These are phyloP conservation scores for Daldinia concentrica DNA, from an alignment of 495 filamentous ascomycete genomes.

Conservation along the genomic window DNA sequence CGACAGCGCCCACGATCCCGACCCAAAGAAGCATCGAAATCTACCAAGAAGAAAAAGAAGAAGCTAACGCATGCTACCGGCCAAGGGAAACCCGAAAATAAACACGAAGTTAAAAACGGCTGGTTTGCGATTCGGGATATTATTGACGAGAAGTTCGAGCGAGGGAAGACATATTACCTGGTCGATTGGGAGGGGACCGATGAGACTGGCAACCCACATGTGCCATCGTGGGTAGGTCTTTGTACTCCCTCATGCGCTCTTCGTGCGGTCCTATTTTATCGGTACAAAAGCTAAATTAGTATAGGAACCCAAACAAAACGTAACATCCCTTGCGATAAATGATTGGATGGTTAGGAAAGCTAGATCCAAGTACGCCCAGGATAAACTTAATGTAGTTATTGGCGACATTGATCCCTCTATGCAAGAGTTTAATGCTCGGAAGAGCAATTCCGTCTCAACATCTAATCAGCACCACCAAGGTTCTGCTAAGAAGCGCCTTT, in stretches of 20 bases:
- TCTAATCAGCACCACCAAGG: not conserved
- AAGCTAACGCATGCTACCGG: slow-evolving; percentile 10
- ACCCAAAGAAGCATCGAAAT: not conserved
- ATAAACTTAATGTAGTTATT: slow-evolving; percentile 18
- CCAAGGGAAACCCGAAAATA: slow-evolving; percentile 2
- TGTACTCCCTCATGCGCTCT: not conserved
- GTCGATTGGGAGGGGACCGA: slow-evolving; percentile 56
- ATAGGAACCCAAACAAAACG: slow-evolving; percentile 53
- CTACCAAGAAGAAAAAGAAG: slow-evolving; percentile 19
- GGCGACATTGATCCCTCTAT: not conserved
- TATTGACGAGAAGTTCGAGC: slow-evolving; percentile 49
- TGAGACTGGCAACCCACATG: slow-evolving; percentile 45
- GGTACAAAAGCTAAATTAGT: slow-evolving; percentile 12
- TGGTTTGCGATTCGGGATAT: slow-evolving; percentile 49
- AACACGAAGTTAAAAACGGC: slow-evolving; percentile 4
- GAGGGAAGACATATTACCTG: slow-evolving; percentile 46
- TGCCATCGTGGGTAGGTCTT: slow-evolving; percentile 54
- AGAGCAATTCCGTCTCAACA: slow-evolving; percentile 10
- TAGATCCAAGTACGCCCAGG: slow-evolving; percentile 10
- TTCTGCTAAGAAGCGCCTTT: slow-evolving; percentile 6
- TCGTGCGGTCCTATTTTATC: not conserved
- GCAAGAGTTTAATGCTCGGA: not conserved
- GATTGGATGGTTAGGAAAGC: slow-evolving; percentile 46
- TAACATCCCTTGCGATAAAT: slow-evolving; percentile 43
- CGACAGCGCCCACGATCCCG: slow-evolving; percentile 2